phyloP scores from a whole-genome alignment of 2,329 filamentous ascomycete genomes.

The Phyllachora maydis region DNA sequence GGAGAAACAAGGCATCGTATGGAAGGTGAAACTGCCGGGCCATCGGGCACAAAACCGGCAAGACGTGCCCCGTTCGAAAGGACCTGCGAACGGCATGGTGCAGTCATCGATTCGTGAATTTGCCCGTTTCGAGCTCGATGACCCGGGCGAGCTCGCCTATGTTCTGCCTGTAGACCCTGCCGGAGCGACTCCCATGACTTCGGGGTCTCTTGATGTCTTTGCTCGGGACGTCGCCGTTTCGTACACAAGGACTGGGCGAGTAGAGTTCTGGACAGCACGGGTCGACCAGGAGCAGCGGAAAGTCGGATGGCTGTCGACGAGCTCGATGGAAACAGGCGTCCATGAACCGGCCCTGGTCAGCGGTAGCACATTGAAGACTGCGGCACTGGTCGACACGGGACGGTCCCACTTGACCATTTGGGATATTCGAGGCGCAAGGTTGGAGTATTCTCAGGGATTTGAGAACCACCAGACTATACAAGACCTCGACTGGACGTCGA shows the following conservation, averaged over 20 bases:
- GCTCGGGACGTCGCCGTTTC: conserved; percentile 73
- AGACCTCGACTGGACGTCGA: conserved; percentile 87
- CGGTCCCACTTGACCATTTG: conserved; percentile 70
- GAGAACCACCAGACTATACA: conserved; percentile 53
- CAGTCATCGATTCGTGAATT: conserved; percentile 37
- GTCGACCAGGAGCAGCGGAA: conserved; percentile 36
- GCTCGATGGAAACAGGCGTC: conserved; percentile 61
- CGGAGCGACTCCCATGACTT: conserved; percentile 47
- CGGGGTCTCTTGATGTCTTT: conserved; percentile 70
- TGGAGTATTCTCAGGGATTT: conserved; percentile 66
- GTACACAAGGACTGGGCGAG: conserved; percentile 52
- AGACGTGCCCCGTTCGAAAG: conserved; percentile 2
- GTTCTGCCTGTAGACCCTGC: conserved; percentile 75
- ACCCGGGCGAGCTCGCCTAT: conserved; percentile 35
- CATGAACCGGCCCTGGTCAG: conserved; percentile 56
- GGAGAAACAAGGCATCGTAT: conserved; percentile 58
- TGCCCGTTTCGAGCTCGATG: conserved; percentile 47
- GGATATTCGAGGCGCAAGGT: conserved; percentile 63
- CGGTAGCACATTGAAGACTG: conserved; percentile 71
- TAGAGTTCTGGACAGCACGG: conserved; percentile 73
- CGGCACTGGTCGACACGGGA: conserved; percentile 56
- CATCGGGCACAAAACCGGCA: no score
- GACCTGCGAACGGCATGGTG: conserved; percentile 7
- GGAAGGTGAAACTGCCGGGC: conserved; percentile 48
- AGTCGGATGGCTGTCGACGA: conserved; percentile 69